Evolutionary conservation across 495 filamentous ascomycete species (phyloP).

Genomic region (Hyaloscypha variabilis): DNA sequence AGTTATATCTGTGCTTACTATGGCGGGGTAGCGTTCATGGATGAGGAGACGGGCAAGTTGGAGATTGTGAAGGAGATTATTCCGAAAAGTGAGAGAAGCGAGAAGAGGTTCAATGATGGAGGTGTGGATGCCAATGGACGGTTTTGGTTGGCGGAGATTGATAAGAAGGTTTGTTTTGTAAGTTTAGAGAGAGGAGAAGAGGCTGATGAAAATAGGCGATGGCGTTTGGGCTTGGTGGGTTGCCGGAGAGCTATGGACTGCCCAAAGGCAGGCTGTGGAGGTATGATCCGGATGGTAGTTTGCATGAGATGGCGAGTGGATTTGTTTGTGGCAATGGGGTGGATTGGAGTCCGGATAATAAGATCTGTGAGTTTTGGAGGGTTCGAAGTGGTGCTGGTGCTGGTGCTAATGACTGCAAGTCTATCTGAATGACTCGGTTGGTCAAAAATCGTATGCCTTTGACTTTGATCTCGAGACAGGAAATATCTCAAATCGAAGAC

Average conservation of each 20-base stretch:
- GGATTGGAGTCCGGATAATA: constrained; percentile 40
- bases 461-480: constrained; percentile 37
- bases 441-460: constrained; percentile 31
- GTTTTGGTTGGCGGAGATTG: constrained; percentile 26
- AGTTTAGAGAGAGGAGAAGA: neutral
- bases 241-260: constrained; percentile 10
- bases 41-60: constrained; percentile 26
- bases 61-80: constrained; percentile 24
- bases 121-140: constrained; percentile 24
- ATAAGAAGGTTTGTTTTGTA: constrained; percentile 9
- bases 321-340: constrained; percentile 39
- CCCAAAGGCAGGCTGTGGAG: constrained; percentile 34
- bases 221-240: constrained; percentile 4
- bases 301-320: constrained; percentile 33
- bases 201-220: constrained; percentile 6
- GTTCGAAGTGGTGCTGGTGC: neutral
- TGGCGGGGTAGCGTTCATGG: constrained; percentile 19
- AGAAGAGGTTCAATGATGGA: constrained; percentile 27
- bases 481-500: constrained; percentile 30
- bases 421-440: constrained; percentile 36
- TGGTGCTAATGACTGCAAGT: constrained; percentile 23
- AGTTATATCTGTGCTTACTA: constrained; percentile 27
- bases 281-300: constrained; percentile 37
- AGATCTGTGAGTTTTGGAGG: constrained; percentile 23
- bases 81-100: neutral